phyloP scores from a whole-genome alignment of 225 moss, liverwort and hornwort species.

The Takakia lepidozioides region DNA sequence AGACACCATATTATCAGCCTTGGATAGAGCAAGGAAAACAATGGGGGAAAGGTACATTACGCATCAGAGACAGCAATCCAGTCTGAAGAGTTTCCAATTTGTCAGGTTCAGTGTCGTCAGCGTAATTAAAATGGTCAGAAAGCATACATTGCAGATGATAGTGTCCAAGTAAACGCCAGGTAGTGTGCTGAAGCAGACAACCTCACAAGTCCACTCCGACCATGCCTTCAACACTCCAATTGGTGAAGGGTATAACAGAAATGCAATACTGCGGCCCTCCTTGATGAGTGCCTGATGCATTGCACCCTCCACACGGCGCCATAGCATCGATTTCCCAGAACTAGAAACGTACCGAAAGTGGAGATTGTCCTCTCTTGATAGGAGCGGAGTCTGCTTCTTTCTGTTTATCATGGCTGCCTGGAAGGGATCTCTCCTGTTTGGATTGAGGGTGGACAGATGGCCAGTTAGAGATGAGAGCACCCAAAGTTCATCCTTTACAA shows the following conservation, averaged over 20 bases:
- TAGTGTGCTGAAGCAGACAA: slow-evolving; percentile 79
- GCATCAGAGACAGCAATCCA: too few species aligned
- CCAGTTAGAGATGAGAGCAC: slow-evolving; percentile 74
- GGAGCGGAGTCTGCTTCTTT: slow-evolving; percentile 17
- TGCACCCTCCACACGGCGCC: slow-evolving; percentile 68
- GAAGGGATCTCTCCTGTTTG: slow-evolving; percentile 54
- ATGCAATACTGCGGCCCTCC: slow-evolving; percentile 67
- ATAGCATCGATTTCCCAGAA: slow-evolving; percentile 74
- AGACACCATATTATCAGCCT: too few species aligned
- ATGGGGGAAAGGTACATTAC: too few species aligned
- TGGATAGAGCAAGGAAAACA: too few species aligned
- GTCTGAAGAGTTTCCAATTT: too few species aligned
- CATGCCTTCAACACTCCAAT: slow-evolving; percentile 60
- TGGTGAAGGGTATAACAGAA: slow-evolving; percentile 66
- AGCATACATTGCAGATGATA: slow-evolving; percentile 55
- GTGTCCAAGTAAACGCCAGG: slow-evolving; percentile 70
- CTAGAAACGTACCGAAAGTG: slow-evolving; percentile 72
- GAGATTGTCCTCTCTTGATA: slow-evolving; percentile 35
- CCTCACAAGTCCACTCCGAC: slow-evolving; percentile 80
- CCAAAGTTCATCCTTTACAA: slow-evolving; percentile 62
- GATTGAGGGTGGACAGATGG: slow-evolving; percentile 49
- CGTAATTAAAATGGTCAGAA: too few species aligned
- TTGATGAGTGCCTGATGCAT: slow-evolving; percentile 83
- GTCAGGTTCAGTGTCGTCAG: too few species aligned
- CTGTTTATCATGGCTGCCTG: slow-evolving; percentile 40